phyloP scores from a whole-genome alignment of 805 yeast genomes.

The Candida awuae region DNA sequence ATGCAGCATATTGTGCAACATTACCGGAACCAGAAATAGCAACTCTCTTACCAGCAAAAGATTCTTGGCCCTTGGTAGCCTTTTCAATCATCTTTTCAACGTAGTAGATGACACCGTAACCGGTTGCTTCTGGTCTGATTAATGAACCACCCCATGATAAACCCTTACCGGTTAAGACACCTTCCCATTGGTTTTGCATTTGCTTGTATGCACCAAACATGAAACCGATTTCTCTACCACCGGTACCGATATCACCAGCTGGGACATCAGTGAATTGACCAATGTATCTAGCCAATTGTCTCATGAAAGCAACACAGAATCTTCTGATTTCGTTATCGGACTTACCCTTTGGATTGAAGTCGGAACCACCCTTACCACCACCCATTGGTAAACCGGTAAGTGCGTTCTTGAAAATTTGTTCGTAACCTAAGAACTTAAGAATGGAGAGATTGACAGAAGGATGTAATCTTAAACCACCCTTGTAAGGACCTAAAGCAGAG shows the following conservation, averaged over 20 bases:
- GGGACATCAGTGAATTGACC: constrained; percentile 98
- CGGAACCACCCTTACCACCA: constrained; percentile 99
- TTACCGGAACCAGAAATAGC: constrained; percentile 98
- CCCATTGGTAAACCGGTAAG: constrained; percentile 96
- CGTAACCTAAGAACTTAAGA: constrained; percentile 93
- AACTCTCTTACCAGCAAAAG: constrained; percentile 88
- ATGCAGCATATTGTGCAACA: constrained; percentile 98
- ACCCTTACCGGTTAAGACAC: constrained; percentile 97
- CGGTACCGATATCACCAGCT: constrained; percentile 98
- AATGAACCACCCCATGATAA: constrained; percentile 98
- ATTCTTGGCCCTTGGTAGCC: constrained; percentile 83
- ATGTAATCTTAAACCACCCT: constrained; percentile 98
- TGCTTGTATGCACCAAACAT: constrained; percentile 95
- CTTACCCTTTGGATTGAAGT: constrained; percentile 94
- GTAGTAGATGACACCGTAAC: constrained; percentile 95
- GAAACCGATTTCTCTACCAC: constrained; percentile 93
- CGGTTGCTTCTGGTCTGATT: constrained; percentile 99
- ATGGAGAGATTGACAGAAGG: constrained; percentile 93
- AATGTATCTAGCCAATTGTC: constrained; percentile 90
- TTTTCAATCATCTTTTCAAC: constrained; percentile 96
- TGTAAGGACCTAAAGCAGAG: constrained; percentile 98
- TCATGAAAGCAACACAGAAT: constrained; percentile 93
- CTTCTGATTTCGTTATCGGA: constrained; percentile 91
- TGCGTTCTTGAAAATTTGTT: constrained; percentile 97
- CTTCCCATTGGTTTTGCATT: constrained; percentile 87